Base-by-base conservation (phyloP, 2,329 filamentous ascomycete species). In the Phyllosticta citriasiana region DNA sequence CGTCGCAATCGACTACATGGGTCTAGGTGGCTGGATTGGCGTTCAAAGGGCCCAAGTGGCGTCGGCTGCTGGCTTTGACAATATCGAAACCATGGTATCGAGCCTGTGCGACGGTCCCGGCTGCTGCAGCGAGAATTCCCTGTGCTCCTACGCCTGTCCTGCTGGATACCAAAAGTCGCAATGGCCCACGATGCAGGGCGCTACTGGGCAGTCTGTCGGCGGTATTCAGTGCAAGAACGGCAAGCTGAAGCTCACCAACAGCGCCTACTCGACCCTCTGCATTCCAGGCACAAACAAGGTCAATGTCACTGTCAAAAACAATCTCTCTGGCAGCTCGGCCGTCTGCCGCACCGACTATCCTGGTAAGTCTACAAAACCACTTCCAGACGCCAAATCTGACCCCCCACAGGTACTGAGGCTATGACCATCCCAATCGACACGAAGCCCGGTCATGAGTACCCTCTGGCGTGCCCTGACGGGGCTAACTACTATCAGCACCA, bases 331-430 rank as follows among this genome's bases (percentile, higher is more conserved):
- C 57, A 71, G 83, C 47, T 87, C 89, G 27, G 82, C 88, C 53
- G 83, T 96, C 67, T 99, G 94, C 84, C 91, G 91, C 74, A 97
- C 94, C 66, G 91, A 97, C 74, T 99, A 99, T 77, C 94, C 94
- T 64, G 93, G 91, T 82, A 71, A 72, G 74, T 57, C 16, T 24
- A 2, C 19, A n/a, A 22, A 10, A 10, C 14, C 25, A 53, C 8
- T 56, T 50, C 26, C 54, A 40, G 50, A 60, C 53, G 16, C 19
- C 25, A 4, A 8, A 14, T 30, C 59, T 60, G 12, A 60, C 27
- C 12, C n/a, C 26, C 55, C 19, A 55, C 57, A 81, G 81, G 81
- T 71, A 91, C 86, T 63, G 94, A 99, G 79, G 81, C 81, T 68
- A 93, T 96, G 85, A 89, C 88, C 60, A 82, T 97, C 63, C 89